A percentile compares a stretch with the other conserved stretches of the same genome.
phyloP scores from a whole-genome alignment of 2,329 filamentous ascomycete species.

The Apiospora marii region DNA sequence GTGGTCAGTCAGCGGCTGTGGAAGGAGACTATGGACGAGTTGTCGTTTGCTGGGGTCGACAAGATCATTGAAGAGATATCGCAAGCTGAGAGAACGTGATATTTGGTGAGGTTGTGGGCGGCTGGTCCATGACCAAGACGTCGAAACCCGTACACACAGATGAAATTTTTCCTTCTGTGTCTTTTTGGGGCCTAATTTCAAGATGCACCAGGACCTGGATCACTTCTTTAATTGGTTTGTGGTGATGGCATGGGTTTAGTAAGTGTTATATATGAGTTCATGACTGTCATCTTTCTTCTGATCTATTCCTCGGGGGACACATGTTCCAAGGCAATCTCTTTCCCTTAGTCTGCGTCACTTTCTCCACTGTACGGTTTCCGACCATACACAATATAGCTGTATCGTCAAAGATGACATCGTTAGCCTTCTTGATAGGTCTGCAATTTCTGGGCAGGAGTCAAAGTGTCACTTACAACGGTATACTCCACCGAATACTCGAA shows the following conservation, averaged over 20 bases:
- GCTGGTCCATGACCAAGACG: too few species aligned
- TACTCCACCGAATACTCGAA: constrained; percentile 13
- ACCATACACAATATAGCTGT: background rate
- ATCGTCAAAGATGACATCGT: background rate
- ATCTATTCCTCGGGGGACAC: background rate
- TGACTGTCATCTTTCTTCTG: background rate
- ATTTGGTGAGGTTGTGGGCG: too few species aligned
- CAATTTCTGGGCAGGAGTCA: background rate
- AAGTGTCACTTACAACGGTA: background rate
- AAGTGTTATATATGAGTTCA: background rate
- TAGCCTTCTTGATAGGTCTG: background rate
- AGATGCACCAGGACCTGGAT: background rate
- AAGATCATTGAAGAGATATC: background rate
- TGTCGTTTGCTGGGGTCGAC: constrained; percentile 33
- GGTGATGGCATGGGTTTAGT: too few species aligned
- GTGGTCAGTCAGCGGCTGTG: constrained; percentile 32
- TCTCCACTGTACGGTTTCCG: constrained; percentile 1
- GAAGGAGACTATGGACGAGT: constrained; percentile 37
- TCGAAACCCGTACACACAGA: too few species aligned
- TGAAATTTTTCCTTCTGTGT: too few species aligned
- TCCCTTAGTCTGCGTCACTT: background rate
- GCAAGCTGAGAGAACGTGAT: background rate
- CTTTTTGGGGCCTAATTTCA: background rate
- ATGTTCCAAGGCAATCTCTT: background rate
- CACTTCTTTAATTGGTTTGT: background rate